Evolutionary conservation across 2,329 filamentous ascomycete species (phyloP).

Genomic region (Beauveria sp.): DNA sequence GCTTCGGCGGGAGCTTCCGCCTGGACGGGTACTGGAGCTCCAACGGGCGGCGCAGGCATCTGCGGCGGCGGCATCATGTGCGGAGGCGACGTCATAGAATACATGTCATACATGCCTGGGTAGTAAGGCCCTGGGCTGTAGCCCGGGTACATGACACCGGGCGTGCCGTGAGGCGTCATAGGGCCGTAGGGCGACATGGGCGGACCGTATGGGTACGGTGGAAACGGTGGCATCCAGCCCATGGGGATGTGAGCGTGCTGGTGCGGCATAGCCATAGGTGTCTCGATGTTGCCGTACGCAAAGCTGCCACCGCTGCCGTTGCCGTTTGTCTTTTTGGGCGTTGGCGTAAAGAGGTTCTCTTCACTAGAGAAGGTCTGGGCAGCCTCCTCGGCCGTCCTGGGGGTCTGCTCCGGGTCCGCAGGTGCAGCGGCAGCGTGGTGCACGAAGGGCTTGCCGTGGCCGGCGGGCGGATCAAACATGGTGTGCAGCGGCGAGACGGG

Average conservation of each 20-base stretch:
- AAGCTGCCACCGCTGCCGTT: background rate
- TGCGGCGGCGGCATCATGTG: constrained; percentile 16
- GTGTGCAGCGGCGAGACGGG: constrained; percentile 7
- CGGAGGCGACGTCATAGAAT: constrained; percentile 13
- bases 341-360: background rate
- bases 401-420: background rate
- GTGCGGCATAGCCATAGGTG: constrained; percentile 1
- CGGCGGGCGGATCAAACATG: constrained; percentile 3
- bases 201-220: constrained; percentile 9
- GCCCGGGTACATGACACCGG: constrained; percentile 16
- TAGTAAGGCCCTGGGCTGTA: constrained; percentile 17
- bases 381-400: background rate
- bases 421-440: background rate
- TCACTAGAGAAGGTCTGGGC: background rate
- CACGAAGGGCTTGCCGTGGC: background rate
- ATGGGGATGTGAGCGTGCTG: constrained; percentile 9
- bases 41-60: background rate
- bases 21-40: background rate
- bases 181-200: constrained; percentile 13
- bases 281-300: constrained; percentile 9
- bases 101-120: constrained; percentile 16
- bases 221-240: constrained; percentile 16
- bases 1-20: background rate
- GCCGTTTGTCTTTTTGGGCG: constrained; percentile 2
- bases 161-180: constrained; percentile 16